Percentiles rank a stretch among this genome's conserved stretches.
Conservation (phyloP, 2,329 filamentous ascomycete genomes). For the Elsinoe necatrix region DNA sequence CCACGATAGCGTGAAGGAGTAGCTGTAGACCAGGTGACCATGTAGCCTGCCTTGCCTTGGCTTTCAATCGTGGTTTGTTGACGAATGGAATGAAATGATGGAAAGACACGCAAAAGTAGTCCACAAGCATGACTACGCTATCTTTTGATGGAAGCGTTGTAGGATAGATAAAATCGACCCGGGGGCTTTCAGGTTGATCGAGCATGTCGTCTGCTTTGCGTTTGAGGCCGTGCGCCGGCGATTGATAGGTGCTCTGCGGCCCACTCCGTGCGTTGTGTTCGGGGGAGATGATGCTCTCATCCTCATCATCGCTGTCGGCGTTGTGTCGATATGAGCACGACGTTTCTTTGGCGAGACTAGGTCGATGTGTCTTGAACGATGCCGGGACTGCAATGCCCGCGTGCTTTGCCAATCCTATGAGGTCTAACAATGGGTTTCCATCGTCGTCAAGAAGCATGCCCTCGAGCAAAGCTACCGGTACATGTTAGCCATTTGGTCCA, state of each 20-base stretch:
- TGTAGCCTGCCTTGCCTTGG: not conserved
- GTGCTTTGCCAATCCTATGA: not conserved
- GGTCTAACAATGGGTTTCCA: not conserved
- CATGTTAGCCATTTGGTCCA: not conserved
- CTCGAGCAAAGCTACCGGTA: not conserved
- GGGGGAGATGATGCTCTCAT: not conserved
- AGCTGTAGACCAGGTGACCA: not conserved
- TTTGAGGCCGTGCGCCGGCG: not conserved
- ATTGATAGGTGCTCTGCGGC: not conserved
- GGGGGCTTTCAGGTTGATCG: not conserved
- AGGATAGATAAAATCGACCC: not conserved
- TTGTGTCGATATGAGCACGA: not conserved
- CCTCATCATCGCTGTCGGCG: not conserved
- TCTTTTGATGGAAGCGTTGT: not conserved
- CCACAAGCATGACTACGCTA: not conserved
- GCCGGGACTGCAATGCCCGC: not conserved
- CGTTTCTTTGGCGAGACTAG: not conserved
- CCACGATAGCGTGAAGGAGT: constrained; percentile 11
- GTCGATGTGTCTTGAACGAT: not conserved
- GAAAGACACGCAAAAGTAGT: constrained; percentile 4
- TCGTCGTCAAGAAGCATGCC: constrained; percentile 1
- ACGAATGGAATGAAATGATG: constrained; percentile 2
- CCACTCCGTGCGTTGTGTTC: not conserved
- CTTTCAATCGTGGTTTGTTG: constrained; percentile 1
- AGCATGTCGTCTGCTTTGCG: not conserved